Percentiles rank a stretch among this genome's conserved stretches.
These are phyloP conservation scores for Penicillium cataractarum DNA, from an alignment of 495 filamentous ascomycete genomes.

Conservation along the genomic window DNA sequence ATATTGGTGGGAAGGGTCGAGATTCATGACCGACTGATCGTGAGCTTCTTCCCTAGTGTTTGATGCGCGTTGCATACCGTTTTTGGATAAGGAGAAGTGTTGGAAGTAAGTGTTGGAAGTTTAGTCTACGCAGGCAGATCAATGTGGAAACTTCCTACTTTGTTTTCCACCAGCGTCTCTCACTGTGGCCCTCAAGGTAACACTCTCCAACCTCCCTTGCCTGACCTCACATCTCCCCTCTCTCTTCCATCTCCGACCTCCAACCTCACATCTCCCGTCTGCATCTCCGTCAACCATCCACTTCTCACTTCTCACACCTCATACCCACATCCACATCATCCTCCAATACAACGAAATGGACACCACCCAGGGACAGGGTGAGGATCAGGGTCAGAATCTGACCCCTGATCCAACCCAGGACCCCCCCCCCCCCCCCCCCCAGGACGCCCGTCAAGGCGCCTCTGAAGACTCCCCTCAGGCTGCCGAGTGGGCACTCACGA, in stretches of 20 bases:
- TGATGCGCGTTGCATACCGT: slow-evolving; percentile 1
- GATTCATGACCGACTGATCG: slow-evolving; percentile 2
- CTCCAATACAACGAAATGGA: neutral
- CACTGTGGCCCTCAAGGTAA: slow-evolving; percentile 3
- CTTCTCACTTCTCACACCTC: neutral
- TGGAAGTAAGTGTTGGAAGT: neutral
- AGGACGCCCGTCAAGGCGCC: too few species aligned
- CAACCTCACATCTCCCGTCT: neutral
- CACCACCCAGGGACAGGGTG: too few species aligned
- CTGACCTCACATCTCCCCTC: neutral
- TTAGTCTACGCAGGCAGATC: neutral
- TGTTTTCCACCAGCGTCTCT: too few species aligned
- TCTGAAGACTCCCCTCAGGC: neutral
- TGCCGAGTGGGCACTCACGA: neutral
- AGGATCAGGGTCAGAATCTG: neutral
- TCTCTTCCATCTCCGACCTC: neutral
- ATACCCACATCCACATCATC: too few species aligned
- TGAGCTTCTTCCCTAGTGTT: slow-evolving; percentile 3
- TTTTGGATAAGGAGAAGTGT: neutral
- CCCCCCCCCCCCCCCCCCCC: neutral
- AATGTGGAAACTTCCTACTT: too few species aligned
- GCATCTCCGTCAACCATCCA: neutral
- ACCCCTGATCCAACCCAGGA: neutral
- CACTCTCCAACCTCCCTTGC: slow-evolving; percentile 2
- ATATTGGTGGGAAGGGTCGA: neutral